phyloP scores from a whole-genome alignment of 352 stramenopile genomes.

The Phytopythium sindhum region DNA sequence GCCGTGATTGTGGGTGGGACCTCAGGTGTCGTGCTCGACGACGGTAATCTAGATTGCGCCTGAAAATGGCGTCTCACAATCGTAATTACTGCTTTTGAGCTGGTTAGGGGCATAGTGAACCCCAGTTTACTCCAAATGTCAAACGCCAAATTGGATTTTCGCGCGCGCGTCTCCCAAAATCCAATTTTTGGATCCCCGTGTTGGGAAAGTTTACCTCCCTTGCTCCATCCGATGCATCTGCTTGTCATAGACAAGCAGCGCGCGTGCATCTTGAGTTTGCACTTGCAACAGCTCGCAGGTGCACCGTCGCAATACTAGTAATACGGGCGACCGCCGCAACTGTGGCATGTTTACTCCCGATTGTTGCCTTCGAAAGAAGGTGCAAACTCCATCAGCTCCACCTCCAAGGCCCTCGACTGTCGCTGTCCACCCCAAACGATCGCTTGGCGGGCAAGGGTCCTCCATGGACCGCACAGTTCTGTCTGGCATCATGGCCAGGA shows the following conservation, averaged over 20 bases:
- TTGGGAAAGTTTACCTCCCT: not conserved
- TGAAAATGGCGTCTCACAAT: not conserved
- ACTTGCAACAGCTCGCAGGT: no score
- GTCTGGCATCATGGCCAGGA: not conserved
- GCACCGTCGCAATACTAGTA: not conserved
- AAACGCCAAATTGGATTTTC: conserved; percentile 3
- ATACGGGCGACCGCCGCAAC: not conserved
- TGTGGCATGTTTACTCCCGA: not conserved
- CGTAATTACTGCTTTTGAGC: not conserved
- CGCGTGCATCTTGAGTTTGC: no score
- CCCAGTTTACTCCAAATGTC: not conserved
- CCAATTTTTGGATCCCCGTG: not conserved
- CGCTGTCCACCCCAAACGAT: not conserved
- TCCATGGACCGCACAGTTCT: no score
- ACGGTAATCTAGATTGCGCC: not conserved
- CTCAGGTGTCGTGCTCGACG: not conserved
- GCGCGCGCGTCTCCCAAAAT: not conserved
- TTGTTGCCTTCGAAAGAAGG: not conserved
- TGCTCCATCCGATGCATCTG: not conserved
- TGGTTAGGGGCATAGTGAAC: not conserved
- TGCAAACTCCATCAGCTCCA: not conserved
- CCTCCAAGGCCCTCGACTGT: not conserved
- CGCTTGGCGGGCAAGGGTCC: not conserved
- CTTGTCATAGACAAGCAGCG: not conserved
- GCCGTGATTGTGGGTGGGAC: not conserved